phyloP scores from a whole-genome alignment of 78 protist genomes.

The Anaeramoeba flamelloides region DNA sequence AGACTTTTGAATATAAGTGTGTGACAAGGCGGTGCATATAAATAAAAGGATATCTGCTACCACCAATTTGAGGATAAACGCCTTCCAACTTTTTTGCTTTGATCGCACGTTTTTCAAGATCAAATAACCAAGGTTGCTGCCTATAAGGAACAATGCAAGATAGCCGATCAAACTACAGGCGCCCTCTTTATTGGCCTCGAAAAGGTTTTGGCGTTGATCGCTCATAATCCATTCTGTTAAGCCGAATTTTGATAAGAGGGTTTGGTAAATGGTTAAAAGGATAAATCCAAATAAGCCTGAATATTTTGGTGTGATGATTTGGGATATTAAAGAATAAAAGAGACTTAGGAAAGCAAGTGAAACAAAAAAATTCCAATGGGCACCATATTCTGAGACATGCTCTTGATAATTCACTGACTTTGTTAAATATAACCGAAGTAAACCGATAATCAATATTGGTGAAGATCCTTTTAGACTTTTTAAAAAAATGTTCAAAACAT shows the following conservation, averaged over 20 bases:
- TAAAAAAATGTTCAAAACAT: too few relatives aligned
- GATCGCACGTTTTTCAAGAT: too few relatives aligned
- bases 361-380: constrained; percentile 85
- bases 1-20: too few relatives aligned
- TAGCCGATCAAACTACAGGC: constrained; percentile 47
- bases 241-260: constrained; percentile 8
- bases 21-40: too few relatives aligned
- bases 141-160: constrained; percentile 23
- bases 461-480: too few relatives aligned
- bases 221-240: constrained; percentile 31
- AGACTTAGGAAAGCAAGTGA: constrained; percentile 50
- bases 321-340: constrained; percentile 20
- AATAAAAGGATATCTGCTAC: too few relatives aligned
- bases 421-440: constrained; percentile 28
- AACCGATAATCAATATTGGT: constrained; percentile 42
- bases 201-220: constrained; percentile 23
- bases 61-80: too few relatives aligned
- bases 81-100: too few relatives aligned
- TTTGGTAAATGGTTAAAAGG: constrained; percentile 19
- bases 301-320: too few relatives aligned
- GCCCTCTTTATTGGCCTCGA: constrained; percentile 51
- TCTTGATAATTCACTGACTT: constrained; percentile 55
- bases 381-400: constrained; percentile 76
- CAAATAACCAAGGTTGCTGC: too few relatives aligned
- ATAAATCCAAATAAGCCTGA: too few relatives aligned